Base-by-base conservation (phyloP, 2,329 filamentous ascomycete species). In the Aureobasidium sp. region DNA sequence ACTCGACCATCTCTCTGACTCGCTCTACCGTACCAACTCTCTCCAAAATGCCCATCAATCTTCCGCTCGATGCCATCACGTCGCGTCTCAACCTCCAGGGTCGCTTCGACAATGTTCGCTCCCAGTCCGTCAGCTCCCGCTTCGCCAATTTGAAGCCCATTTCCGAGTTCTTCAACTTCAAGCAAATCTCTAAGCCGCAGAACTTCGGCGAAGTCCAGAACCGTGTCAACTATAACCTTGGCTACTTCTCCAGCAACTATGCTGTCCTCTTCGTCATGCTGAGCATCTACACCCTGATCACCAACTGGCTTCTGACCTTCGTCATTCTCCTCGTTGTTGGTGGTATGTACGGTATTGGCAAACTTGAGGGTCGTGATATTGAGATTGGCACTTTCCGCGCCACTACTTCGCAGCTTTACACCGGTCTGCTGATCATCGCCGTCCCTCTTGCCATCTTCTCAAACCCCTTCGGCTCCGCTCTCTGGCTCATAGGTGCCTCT, bases 231-330 rank as follows among this genome's bases (percentile, higher is more conserved):
- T 97, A 97, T 87, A 99, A 99, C 78, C 80, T 99, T 67, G 86
- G 89, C 75, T 89, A 97, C 81, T 99, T 96, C 82, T 95, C 91
- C 66, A 97, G 91, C 87, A 99, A 99, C 82, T 99, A 99, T 84
- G 88, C 89, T 68, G 88, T 89, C 66, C 85, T 97, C 70, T 96
- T 97, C 74, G 82, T 89, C 70, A 95, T 99, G 87, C 87, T 99
- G 72, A 90, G 89, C 81, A 88, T 99, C 78, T 99, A 99, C 82
- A 90, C 90, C 71, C 79, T 99, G 71, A 83, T 99, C 71, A 94
- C 90, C 70, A 97, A 97, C 79, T 81, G 85, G 71, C 78, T 87
- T 50, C 83, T 99, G 58, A 85, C 97, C 65, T 97, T 97, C 74
- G 91, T 95, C 77, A 96, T 99, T 74, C 77, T 95, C 72, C 83